These are phyloP conservation scores for Pseudogymnoascus sp. DNA, from an alignment of 2,329 filamentous ascomycete species.

Conservation along the genomic window DNA sequence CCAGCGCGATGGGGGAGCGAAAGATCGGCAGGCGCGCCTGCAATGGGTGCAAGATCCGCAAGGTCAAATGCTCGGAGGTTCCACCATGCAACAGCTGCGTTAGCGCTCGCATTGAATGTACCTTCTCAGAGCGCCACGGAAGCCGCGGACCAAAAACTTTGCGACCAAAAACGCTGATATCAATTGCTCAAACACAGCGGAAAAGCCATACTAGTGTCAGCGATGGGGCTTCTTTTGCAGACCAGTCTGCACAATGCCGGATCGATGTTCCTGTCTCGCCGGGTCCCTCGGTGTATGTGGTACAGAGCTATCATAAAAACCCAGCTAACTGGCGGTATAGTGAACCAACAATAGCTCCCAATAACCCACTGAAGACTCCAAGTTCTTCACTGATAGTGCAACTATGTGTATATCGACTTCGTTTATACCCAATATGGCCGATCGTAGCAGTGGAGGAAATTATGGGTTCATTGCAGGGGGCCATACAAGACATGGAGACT, in stretches of 20 bases:
- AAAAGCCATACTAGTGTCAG: neutral
- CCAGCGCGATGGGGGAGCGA: constrained; percentile 11
- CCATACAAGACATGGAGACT: constrained; percentile 30
- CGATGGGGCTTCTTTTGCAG: neutral
- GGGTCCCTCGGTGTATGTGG: neutral
- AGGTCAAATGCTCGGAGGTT: constrained; percentile 43
- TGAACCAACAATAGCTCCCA: neutral
- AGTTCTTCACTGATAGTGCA: constrained; percentile 19
- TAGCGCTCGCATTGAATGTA: constrained; percentile 40
- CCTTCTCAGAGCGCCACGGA: constrained; percentile 40
- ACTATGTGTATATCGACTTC: constrained; percentile 35
- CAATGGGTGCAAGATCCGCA: constrained; percentile 46
- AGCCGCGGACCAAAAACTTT: constrained; percentile 41
- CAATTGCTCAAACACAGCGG: constrained; percentile 32
- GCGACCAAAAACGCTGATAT: constrained; percentile 38
- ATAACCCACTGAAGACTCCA: constrained; percentile 11
- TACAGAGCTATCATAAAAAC: neutral
- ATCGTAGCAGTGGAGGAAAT: constrained; percentile 40
- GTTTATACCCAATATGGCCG: constrained; percentile 46
- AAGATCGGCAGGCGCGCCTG: constrained; percentile 36
- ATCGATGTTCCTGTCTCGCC: neutral
- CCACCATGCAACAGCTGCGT: constrained; percentile 41
- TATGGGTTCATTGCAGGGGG: constrained; percentile 31
- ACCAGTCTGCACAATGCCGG: neutral
- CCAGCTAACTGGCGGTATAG: neutral